Percentiles rank a stretch among this genome's conserved stretches.
Evolutionary conservation across 2,329 filamentous ascomycete species (phyloP).

Genomic region (Sporothrix euskadiensis): DNA sequence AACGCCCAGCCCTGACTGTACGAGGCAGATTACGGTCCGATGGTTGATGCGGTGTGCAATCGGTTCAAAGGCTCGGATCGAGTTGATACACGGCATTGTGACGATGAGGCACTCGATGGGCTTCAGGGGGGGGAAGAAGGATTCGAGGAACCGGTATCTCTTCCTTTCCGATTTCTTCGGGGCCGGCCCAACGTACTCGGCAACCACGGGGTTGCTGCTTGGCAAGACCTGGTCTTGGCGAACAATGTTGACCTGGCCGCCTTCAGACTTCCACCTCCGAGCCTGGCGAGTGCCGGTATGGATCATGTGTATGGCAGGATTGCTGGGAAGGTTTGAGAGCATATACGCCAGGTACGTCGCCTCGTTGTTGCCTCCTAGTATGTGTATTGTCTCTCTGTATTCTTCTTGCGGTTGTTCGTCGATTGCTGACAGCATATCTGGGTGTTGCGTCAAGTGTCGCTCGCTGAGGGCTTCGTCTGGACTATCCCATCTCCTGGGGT

Average conservation of each 20-base stretch:
- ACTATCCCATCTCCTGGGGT: background rate
- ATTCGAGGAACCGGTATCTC: background rate
- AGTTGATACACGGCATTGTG: slow-evolving; percentile 37
- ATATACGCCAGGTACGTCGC: slow-evolving; percentile 39
- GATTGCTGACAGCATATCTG: background rate
- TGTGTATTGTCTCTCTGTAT: slow-evolving; percentile 36
- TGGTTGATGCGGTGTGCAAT: slow-evolving; percentile 40
- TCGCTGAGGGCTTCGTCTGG: slow-evolving; percentile 1
- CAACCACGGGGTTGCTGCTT: slow-evolving; percentile 31
- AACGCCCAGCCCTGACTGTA: slow-evolving; percentile 65
- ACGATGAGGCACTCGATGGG: slow-evolving; percentile 39
- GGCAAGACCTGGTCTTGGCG: slow-evolving; percentile 13
- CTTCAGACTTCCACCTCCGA: slow-evolving; percentile 36
- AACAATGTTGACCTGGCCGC: slow-evolving; percentile 31
- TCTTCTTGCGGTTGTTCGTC: background rate
- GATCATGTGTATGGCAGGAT: slow-evolving; percentile 39
- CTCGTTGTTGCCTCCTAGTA: slow-evolving; percentile 36
- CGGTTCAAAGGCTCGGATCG: slow-evolving; percentile 34
- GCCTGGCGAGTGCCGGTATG: slow-evolving; percentile 32
- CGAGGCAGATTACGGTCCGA: slow-evolving; percentile 40
- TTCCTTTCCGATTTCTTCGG: background rate
- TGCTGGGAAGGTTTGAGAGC: slow-evolving; percentile 36
- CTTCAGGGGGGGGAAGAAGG: background rate
- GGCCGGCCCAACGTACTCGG: slow-evolving; percentile 32
- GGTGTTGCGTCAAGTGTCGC: background rate